These are phyloP conservation scores for Chrysanthemum seticuspe DNA, from an alignment of 129 eudicot genomes.

Conservation along the genomic window DNA sequence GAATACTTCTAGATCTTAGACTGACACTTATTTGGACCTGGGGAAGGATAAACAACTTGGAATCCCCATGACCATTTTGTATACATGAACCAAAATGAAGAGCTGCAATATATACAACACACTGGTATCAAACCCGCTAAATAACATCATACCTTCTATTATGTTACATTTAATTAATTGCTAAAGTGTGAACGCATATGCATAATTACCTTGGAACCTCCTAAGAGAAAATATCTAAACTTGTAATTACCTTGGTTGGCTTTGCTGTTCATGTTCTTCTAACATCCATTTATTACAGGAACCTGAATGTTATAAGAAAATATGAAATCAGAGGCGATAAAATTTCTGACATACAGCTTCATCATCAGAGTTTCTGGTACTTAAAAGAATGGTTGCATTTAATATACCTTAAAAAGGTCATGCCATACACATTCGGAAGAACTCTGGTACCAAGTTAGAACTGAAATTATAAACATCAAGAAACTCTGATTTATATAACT, in stretches of 20 bases:
- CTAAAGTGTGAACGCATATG: background rate
- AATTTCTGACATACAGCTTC: slow-evolving; percentile 3
- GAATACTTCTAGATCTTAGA: background rate
- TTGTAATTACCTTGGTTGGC: slow-evolving; percentile 3
- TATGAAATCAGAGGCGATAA: slow-evolving; percentile 10
- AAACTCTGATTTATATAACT: slow-evolving; percentile 33
- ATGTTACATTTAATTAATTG: background rate
- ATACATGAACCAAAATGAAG: background rate
- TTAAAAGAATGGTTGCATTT: slow-evolving; percentile 10
- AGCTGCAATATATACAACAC: background rate
- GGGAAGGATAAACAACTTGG: background rate
- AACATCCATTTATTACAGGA: slow-evolving; percentile 20
- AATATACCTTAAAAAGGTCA: slow-evolving; percentile 30
- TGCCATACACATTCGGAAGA: slow-evolving; percentile 28
- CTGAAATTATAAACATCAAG: slow-evolving; percentile 41
- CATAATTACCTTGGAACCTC: slow-evolving; percentile 27
- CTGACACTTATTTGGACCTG: background rate
- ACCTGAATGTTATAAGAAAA: slow-evolving; percentile 28
- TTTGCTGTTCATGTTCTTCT: slow-evolving; percentile 3
- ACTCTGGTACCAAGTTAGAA: slow-evolving; percentile 51
- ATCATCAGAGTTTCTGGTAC: slow-evolving; percentile 13
- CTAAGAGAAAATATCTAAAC: slow-evolving; percentile 17
- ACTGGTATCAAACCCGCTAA: no score
- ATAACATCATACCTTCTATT: background rate
- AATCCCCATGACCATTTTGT: background rate